A percentile compares a stretch with the other conserved stretches of the same genome.
Conservation (phyloP, 805 yeast species). For the Myxozyma geophila region DNA sequence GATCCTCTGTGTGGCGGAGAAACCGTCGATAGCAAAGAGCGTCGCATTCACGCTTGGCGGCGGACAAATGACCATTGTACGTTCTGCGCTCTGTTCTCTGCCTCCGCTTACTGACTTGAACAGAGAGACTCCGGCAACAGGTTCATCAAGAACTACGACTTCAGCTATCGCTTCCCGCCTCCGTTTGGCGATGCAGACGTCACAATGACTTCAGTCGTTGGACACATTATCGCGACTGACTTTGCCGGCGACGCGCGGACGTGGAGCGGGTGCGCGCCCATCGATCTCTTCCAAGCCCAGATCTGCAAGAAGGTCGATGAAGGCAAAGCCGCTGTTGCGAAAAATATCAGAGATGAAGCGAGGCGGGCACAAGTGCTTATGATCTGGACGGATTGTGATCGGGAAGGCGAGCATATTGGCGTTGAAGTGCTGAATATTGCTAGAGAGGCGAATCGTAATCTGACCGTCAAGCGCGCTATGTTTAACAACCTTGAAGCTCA, state of each 20-base stretch:
- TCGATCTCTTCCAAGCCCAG: slow-evolving; percentile 56
- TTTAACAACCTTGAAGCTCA: slow-evolving; percentile 82
- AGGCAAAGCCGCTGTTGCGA: slow-evolving; percentile 56
- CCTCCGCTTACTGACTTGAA: background rate
- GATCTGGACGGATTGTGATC: slow-evolving; percentile 99
- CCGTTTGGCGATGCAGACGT: slow-evolving; percentile 70
- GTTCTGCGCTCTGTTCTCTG: slow-evolving; percentile 1
- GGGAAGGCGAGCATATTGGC: slow-evolving; percentile 95
- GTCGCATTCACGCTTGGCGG: slow-evolving; percentile 79
- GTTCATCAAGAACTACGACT: slow-evolving; percentile 79
- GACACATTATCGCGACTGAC: slow-evolving; percentile 73
- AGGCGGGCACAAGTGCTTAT: slow-evolving; percentile 63
- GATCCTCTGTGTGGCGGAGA: slow-evolving; percentile 94
- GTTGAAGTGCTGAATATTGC: slow-evolving; percentile 81
- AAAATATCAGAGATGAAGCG: slow-evolving; percentile 72
- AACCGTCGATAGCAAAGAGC: slow-evolving; percentile 90
- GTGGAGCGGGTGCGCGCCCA: slow-evolving; percentile 53
- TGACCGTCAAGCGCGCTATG: slow-evolving; percentile 70
- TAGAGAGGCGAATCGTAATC: slow-evolving; percentile 51
- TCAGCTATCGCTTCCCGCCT: slow-evolving; percentile 66
- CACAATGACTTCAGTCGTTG: slow-evolving; percentile 90
- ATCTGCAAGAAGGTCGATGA: slow-evolving; percentile 38
- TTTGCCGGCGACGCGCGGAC: slow-evolving; percentile 66
- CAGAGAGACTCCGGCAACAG: slow-evolving; percentile 56
- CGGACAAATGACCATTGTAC: slow-evolving; percentile 53